These are phyloP conservation scores for Claviceps purpurea DNA, from an alignment of 2,329 filamentous ascomycete genomes.

Conservation along the genomic window DNA sequence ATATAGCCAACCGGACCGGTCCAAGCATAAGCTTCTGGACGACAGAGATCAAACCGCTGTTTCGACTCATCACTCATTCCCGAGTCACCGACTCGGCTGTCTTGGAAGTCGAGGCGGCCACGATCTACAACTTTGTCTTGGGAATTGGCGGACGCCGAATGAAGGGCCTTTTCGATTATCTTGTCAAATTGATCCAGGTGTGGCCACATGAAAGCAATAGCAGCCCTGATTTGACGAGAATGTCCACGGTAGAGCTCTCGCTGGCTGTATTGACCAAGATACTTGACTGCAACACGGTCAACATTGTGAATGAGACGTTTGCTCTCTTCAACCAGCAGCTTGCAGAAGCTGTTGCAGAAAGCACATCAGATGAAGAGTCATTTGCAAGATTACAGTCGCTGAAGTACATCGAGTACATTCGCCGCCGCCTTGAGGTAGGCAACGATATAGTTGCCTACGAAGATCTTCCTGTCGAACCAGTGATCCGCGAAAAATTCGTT, in stretches of 20 bases:
- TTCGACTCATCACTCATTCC: conserved; percentile 21
- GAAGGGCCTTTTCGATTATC: conserved; percentile 18
- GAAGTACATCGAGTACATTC: conserved; percentile 19
- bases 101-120: conserved; percentile 23
- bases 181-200: conserved; percentile 6
- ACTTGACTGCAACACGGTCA: conserved; percentile 23
- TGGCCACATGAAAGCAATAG: conserved; percentile 6
- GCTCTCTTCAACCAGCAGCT: conserved; percentile 11
- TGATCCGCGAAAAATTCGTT: conserved; percentile 15
- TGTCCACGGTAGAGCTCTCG: conserved; percentile 15
- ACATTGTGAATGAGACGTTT: conserved; percentile 16
- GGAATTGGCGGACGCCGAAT: conserved; percentile 21
- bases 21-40: conserved; percentile 12
- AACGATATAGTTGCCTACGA: conserved; percentile 6
- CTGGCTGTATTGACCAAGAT: conserved; percentile 20
- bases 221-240: conserved; percentile 4
- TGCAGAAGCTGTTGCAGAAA: conserved; percentile 8
- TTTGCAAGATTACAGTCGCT: conserved; percentile 16
- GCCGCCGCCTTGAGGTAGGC: conserved; percentile 18
- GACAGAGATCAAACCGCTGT: conserved; percentile 18
- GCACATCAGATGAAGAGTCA: conserved; percentile 8
- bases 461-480: conserved; percentile 6
- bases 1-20: not conserved
- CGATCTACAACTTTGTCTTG: conserved; percentile 20
- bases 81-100: conserved; percentile 22